These are phyloP conservation scores for Nidularia pulvinata DNA, from an alignment of 768 basidiomycete species.

Conservation along the genomic window DNA sequence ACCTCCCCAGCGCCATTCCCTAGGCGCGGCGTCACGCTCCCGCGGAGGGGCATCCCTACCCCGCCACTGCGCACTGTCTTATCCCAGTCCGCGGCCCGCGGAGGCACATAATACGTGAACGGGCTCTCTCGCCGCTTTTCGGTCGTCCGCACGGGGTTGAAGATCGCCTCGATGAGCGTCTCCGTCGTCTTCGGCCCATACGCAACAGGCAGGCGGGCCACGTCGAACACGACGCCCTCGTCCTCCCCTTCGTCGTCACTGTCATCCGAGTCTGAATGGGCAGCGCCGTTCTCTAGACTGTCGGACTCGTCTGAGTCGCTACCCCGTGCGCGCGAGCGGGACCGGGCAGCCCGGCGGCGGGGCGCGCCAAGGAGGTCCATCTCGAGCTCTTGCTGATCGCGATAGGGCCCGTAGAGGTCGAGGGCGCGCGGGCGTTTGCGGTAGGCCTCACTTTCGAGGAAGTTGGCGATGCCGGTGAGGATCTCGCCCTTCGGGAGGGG, in stretches of 20 bases:
- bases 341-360: neutral
- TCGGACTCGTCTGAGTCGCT: neutral
- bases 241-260: constrained; percentile 3
- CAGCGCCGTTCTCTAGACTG: neutral
- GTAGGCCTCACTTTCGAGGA: constrained; percentile 58
- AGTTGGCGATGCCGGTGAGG: constrained; percentile 61
- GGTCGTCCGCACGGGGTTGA: constrained; percentile 56
- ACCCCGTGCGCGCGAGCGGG: neutral
- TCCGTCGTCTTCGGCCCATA: constrained; percentile 69
- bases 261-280: constrained; percentile 8
- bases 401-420: constrained; percentile 41
- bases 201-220: constrained; percentile 45
- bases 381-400: constrained; percentile 32
- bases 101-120: neutral
- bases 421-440: constrained; percentile 49
- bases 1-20: too few relatives aligned
- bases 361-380: constrained; percentile 28
- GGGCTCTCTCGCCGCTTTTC: constrained; percentile 1
- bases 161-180: constrained; percentile 74
- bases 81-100: neutral
- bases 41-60: too few relatives aligned
- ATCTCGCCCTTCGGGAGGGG: constrained; percentile 75
- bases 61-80: too few relatives aligned
- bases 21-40: too few relatives aligned
- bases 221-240: constrained; percentile 25